Evolutionary conservation across 805 yeast species (phyloP).

Genomic region (Spathaspora gorwiae): DNA sequence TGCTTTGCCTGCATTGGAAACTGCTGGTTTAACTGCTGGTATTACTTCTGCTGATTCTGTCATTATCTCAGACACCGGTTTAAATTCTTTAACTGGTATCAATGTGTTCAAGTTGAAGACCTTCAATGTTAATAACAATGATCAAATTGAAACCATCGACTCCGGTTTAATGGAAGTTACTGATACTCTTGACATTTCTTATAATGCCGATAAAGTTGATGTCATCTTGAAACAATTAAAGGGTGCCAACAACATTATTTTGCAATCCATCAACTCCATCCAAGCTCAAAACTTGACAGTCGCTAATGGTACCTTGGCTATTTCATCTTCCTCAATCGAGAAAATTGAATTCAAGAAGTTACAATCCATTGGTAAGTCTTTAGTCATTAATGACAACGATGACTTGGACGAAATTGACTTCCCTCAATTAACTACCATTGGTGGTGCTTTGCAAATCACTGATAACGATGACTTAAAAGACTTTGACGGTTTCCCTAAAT

Average conservation of each 20-base stretch:
- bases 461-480: slow-evolving; percentile 72
- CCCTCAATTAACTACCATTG: slow-evolving; percentile 64
- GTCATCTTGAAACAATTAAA: slow-evolving; percentile 64
- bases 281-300: slow-evolving; percentile 62
- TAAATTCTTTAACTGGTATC: slow-evolving; percentile 66
- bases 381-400: slow-evolving; percentile 69
- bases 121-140: slow-evolving; percentile 90
- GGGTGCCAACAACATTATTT: slow-evolving; percentile 85
- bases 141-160: slow-evolving; percentile 63
- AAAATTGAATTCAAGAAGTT: slow-evolving; percentile 52
- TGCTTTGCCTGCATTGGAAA: slow-evolving; percentile 80
- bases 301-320: slow-evolving; percentile 79
- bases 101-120: slow-evolving; percentile 41
- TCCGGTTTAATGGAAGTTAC: slow-evolving; percentile 73
- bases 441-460: slow-evolving; percentile 90
- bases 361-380: slow-evolving; percentile 70
- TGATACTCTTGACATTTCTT: slow-evolving; percentile 70
- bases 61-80: slow-evolving; percentile 67
- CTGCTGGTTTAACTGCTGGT: slow-evolving; percentile 62
- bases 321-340: slow-evolving; percentile 67
- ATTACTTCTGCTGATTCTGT: slow-evolving; percentile 71
- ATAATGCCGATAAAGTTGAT: slow-evolving; percentile 75
- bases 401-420: slow-evolving; percentile 66
- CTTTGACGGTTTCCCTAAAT: slow-evolving; percentile 69
- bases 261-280: slow-evolving; percentile 74